Base-by-base conservation (phyloP, 2,329 filamentous ascomycete species). In the Ascochyta pisi region DNA sequence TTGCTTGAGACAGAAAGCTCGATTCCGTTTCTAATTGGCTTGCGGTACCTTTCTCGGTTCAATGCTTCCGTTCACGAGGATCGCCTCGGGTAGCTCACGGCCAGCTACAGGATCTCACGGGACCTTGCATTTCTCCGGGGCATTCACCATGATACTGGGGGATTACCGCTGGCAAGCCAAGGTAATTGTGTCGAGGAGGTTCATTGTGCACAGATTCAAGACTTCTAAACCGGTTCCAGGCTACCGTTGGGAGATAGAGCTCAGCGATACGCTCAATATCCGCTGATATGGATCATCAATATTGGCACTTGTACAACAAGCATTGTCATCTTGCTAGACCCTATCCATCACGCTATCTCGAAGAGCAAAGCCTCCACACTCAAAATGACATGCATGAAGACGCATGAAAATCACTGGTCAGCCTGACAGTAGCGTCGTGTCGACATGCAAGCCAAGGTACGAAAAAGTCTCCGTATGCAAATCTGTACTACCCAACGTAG, bases 311-410 rank as follows among this genome's bases (percentile, higher is more conserved):
- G 55, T 58, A 41, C 46, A 10, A 61, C 55, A 16, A 51, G 26
- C n/a, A 29, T 48, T 54, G 49, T 35, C 48, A 45, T 42, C 29
- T 53, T 16, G 31, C 27, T 49, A 53, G 44, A 16, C 49, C 41
- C 29, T 41, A 29, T 16, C 39, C 41, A 29, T 37, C 40, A 46
- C 41, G 16, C 41, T 45, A 55, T 35, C 50, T 41, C 24, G 29
- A 56, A 49, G 27, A 44, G 41, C 29, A 40, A 44, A 43, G 45
- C 33, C 31, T 26, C 42, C 54, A 54, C 53, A 48, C 35, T 34
- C 31, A 42, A 48, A 40, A 60, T 60, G 57, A 57, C 57, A 50
- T 60, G 57, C 57, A 60, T 54, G 49, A 50, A 22, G 43, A 45
- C 38, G 35, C 57, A 52, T 54, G 49, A 42, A 61, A 51, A 56